Base-by-base conservation (phyloP, 805 yeast species). In the Metschnikowia similis region DNA sequence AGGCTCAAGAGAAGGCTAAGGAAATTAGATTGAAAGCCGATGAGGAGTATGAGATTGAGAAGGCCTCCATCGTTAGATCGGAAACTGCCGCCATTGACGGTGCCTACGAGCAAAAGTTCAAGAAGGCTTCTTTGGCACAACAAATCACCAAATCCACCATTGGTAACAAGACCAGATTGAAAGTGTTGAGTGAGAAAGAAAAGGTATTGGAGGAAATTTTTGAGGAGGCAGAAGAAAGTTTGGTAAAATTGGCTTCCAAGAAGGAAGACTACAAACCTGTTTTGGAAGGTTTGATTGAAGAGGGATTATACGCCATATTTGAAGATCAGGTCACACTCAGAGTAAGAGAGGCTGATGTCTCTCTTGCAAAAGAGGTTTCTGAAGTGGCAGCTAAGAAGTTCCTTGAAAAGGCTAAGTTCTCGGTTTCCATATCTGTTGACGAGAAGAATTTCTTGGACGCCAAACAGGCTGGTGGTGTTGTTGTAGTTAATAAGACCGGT, bases 41-140 rank as follows among this genome's bases (percentile, higher is more conserved):
- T 68, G 99, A 94, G 72, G 99, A 94, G 75, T 94, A 92, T 68
- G 98, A 94, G 72, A 91, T 94, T 63, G 99, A 94, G 69, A 94
- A 94, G 78, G 92, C 97, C 21, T 83, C 89, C 50, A 84, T 94
- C 64, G 98, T 94, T 51, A 88, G 98, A 65, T 80, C 89, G 11
- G 99, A 94, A 72, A 87, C 87, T 49, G 85, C 94, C 46, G 82
- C 91, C 47, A 89, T 94, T 59, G 99, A 94, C 67, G 73, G 84
- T 16, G 74, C 80, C 36, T 89, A 84, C 66, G 91, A 86, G 56
- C 83, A 81, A 60, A 89, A 88, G 67, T 79, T 87, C 73, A 92
- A 94, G 77, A 94, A 92, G 71, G 91, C 96, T 2, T 75, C 89
- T 31, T 83, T 94, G 69, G 87, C 92, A 40, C 97, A 94, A 71